These are phyloP conservation scores for Geosmithia flava DNA, from an alignment of 2,329 filamentous ascomycete species.

Conservation along the genomic window DNA sequence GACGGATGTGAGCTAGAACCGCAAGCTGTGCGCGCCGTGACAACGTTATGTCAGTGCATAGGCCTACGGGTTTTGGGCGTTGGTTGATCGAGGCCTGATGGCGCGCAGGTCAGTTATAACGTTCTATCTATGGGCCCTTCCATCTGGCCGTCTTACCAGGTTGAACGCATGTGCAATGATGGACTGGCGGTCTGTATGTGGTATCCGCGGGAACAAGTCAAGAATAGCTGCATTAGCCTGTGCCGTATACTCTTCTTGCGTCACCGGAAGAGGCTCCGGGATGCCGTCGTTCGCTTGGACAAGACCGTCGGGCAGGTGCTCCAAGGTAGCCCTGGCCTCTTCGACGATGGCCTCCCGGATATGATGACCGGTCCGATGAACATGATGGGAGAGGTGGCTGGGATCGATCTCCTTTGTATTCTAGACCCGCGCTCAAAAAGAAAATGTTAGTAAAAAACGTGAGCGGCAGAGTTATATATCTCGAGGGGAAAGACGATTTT, in stretches of 20 bases:
- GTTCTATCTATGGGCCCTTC: neutral
- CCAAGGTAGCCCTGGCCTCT: conserved; percentile 27
- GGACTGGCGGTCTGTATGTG: conserved; percentile 48
- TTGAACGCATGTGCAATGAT: conserved; percentile 53
- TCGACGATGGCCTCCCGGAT: conserved; percentile 47
- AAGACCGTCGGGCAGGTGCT: conserved; percentile 9
- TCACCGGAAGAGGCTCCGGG: conserved; percentile 47
- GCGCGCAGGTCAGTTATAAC: neutral
- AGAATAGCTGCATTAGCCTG: conserved; percentile 50
- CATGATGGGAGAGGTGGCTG: conserved; percentile 34
- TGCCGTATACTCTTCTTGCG: conserved; percentile 45
- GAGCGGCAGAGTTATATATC: neutral
- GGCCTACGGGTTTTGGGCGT: conserved; percentile 40
- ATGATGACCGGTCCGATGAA: conserved; percentile 49
- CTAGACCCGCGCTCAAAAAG: conserved; percentile 12
- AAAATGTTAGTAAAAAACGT: conserved; percentile 1
- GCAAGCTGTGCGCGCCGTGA: conserved; percentile 53
- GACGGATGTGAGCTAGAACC: conserved; percentile 53
- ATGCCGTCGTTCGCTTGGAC: conserved; percentile 11
- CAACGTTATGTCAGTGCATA: conserved; percentile 41
- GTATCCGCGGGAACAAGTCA: conserved; percentile 54
- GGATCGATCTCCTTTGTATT: conserved; percentile 16
- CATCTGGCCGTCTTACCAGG: conserved; percentile 27
- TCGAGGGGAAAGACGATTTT: neutral
- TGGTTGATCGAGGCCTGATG: conserved; percentile 2